phyloP scores from a whole-genome alignment of 2,329 filamentous ascomycete genomes.

The Sclerotinia minor region DNA sequence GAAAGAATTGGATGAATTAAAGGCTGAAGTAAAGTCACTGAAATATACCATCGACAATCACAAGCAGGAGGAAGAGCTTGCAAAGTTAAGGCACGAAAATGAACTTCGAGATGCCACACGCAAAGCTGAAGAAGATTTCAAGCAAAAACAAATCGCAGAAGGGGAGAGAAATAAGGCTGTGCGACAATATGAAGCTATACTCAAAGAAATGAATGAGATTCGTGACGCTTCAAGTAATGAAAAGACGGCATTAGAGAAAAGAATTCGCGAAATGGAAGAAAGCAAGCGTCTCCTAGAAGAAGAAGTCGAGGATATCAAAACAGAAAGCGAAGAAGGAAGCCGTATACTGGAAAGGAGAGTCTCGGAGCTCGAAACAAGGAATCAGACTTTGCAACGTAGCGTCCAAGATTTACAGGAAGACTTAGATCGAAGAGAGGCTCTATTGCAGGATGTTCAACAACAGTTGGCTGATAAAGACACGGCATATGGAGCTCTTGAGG shows the following conservation, averaged over 20 bases:
- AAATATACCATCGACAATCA: conserved; percentile 84
- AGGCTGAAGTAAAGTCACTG: conserved; percentile 84
- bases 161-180: conserved; percentile 52
- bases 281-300: conserved; percentile 74
- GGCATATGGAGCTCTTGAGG: conserved; percentile 73
- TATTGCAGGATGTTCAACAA: conserved; percentile 41
- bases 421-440: conserved; percentile 41
- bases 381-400: conserved; percentile 57
- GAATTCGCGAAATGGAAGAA: conserved; percentile 69
- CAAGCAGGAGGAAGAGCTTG: conserved; percentile 84
- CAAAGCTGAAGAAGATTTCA: conserved; percentile 83
- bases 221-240: conserved; percentile 54
- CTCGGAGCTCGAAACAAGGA: conserved; percentile 61
- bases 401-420: conserved; percentile 52
- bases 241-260: conserved; percentile 66
- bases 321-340: conserved; percentile 67
- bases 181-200: conserved; percentile 52
- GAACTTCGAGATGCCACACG: conserved; percentile 78
- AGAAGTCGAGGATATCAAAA: conserved; percentile 71
- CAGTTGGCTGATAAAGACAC: conserved; percentile 65
- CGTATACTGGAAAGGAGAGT: conserved; percentile 61
- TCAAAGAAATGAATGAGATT: conserved; percentile 54
- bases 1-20: conserved; percentile 69
- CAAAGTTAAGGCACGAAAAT: conserved; percentile 74
- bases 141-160: conserved; percentile 62